phyloP scores from a whole-genome alignment of 768 basidiomycete species.

The Termitomyces sp. region DNA sequence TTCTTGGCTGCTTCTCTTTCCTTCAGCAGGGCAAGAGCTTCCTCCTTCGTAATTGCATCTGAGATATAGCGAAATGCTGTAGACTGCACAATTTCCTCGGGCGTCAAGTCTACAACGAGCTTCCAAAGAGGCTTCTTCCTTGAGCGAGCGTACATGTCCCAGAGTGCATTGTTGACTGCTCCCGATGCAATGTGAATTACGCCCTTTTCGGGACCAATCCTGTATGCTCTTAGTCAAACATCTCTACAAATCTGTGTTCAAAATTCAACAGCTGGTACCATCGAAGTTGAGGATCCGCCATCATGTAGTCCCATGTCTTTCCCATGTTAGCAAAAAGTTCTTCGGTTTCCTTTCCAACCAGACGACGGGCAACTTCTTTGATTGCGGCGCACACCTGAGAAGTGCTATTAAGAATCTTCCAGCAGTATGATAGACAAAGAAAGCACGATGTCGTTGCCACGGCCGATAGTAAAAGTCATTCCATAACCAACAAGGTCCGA shows the following conservation, averaged over 20 bases:
- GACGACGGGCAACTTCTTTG: constrained; percentile 68
- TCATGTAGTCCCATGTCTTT: constrained; percentile 80
- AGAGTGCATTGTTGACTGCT: constrained; percentile 88
- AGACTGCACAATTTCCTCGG: constrained; percentile 73
- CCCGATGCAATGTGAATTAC: constrained; percentile 88
- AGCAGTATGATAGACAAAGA: neutral
- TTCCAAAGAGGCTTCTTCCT: constrained; percentile 91
- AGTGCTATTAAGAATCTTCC: neutral
- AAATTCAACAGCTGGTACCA: constrained; percentile 42
- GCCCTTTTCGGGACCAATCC: constrained; percentile 94
- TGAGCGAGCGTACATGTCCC: constrained; percentile 87
- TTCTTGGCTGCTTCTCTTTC: constrained; percentile 71
- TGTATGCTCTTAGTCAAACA: constrained; percentile 17
- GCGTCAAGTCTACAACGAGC: constrained; percentile 85
- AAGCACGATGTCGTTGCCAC: constrained; percentile 88
- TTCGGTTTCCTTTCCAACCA: constrained; percentile 79
- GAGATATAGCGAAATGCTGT: constrained; percentile 87
- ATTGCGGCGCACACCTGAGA: constrained; percentile 77
- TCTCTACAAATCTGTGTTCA: neutral
- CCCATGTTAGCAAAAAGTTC: constrained; percentile 88
- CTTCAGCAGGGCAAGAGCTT: constrained; percentile 80
- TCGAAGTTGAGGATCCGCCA: constrained; percentile 84
- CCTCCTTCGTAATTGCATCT: constrained; percentile 87
- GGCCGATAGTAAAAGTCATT: constrained; percentile 92
- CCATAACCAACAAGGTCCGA: constrained; percentile 79